These are phyloP conservation scores for Hortaea werneckii DNA, from an alignment of 2,329 filamentous ascomycete species.

Conservation along the genomic window DNA sequence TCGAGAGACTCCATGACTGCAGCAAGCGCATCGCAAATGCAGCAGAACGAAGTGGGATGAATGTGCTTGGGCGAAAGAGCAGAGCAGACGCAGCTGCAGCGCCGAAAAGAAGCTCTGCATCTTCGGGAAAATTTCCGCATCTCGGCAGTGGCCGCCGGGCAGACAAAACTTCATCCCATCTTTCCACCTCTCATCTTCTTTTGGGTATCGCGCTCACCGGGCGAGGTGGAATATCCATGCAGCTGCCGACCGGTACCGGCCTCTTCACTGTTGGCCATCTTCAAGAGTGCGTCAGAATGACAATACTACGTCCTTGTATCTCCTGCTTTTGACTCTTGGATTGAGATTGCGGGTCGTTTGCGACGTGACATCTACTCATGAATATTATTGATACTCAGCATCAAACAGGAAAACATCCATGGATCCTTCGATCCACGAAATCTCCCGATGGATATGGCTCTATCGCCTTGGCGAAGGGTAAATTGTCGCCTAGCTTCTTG, in stretches of 20 bases:
- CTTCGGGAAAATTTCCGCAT: not conserved
- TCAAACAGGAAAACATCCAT: no score
- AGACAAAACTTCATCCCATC: conserved; percentile 5
- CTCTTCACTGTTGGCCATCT: conserved; percentile 35
- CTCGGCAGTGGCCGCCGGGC: not conserved
- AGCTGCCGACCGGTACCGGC: conserved; percentile 13
- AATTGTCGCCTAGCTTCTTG: no score
- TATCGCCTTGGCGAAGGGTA: no score
- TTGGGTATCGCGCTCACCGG: conserved; percentile 21
- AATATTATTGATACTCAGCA: no score
- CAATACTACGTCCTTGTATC: conserved; percentile 36
- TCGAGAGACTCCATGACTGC: conserved; percentile 41
- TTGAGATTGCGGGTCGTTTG: conserved; percentile 42
- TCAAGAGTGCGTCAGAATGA: conserved; percentile 34
- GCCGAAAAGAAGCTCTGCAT: not conserved
- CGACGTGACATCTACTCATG: conserved; percentile 31
- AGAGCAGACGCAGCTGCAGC: not conserved
- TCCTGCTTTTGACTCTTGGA: conserved; percentile 35
- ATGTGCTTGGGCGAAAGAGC: not conserved
- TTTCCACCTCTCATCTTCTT: conserved; percentile 7
- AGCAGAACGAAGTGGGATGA: not conserved
- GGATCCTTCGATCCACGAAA: not conserved
- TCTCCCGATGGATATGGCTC: no score
- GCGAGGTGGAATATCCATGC: conserved; percentile 14
- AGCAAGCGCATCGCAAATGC: not conserved